A percentile compares a stretch with the other conserved stretches of the same genome.
These are phyloP conservation scores for Oryza glaberrima DNA, from an alignment of 176 grass and related monocot species.

Conservation along the genomic window DNA sequence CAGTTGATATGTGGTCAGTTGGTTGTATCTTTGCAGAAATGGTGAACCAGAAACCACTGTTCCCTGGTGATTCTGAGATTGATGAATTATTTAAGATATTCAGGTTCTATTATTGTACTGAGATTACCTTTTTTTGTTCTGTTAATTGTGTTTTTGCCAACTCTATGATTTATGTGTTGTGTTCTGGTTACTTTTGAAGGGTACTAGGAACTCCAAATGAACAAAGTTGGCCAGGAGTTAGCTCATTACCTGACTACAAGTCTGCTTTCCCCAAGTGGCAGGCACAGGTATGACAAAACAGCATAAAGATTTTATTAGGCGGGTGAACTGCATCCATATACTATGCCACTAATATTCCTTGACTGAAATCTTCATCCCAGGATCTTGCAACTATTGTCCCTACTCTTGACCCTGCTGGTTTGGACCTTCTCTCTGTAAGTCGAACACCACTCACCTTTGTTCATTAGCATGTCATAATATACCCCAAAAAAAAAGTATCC, in stretches of 20 bases:
- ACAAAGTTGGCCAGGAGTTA: conserved; percentile 92
- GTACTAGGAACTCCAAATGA: conserved; percentile 88
- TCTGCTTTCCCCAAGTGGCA: conserved; percentile 92
- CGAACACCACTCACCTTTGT: neutral
- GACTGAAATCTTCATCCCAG: conserved; percentile 45
- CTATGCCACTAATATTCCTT: conserved; percentile 23
- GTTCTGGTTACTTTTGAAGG: conserved; percentile 45
- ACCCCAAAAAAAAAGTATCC: neutral
- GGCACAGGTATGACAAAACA: conserved; percentile 55
- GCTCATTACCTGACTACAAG: conserved; percentile 79
- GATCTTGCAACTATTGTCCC: conserved; percentile 71
- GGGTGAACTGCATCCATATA: neutral
- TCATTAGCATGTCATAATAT: neutral
- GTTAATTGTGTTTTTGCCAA: neutral
- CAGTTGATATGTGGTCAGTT: conserved; percentile 95
- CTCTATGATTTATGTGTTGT: conserved; percentile 15
- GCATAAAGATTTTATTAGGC: conserved; percentile 24
- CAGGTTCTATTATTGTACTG: conserved; percentile 52
- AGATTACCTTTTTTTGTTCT: conserved; percentile 17
- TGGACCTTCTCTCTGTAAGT: conserved; percentile 94
- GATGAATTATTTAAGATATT: conserved; percentile 97
- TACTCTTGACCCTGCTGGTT: conserved; percentile 72
- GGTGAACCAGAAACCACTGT: conserved; percentile 88
- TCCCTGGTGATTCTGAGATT: conserved; percentile 95
- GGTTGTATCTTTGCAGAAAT: conserved; percentile 99